phyloP scores from a whole-genome alignment of 73 alveolate species.

The Paramecium primaurelia region DNA sequence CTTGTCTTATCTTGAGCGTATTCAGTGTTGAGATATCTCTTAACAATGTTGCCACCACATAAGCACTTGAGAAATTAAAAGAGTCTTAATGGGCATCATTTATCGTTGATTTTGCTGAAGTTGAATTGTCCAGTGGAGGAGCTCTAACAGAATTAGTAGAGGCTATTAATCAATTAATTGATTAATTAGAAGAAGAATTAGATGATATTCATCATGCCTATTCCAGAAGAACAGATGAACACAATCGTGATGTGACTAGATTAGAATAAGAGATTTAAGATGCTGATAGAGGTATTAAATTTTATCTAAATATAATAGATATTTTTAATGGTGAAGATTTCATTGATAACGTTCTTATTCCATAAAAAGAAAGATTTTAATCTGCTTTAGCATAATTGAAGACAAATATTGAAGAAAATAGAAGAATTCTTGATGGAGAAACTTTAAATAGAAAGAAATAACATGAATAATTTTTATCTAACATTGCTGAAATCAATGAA shows the following conservation, averaged over 20 bases:
- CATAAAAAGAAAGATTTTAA: slow-evolving; percentile 42
- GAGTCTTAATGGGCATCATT: slow-evolving; percentile 39
- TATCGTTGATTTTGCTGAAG: slow-evolving; percentile 36
- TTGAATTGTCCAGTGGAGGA: slow-evolving; percentile 12
- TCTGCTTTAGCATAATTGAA: slow-evolving; percentile 22
- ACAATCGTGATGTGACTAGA: slow-evolving; percentile 33
- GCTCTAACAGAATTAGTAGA: slow-evolving; percentile 6
- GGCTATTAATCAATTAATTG: background rate
- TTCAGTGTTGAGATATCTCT: background rate
- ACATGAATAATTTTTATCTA: background rate
- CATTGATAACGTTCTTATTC: slow-evolving; percentile 30
- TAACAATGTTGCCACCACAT: background rate
- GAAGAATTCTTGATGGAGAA: slow-evolving; percentile 15
- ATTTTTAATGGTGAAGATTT: slow-evolving; percentile 38
- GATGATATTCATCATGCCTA: background rate
- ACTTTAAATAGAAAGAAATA: slow-evolving; percentile 9
- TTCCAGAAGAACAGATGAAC: slow-evolving; percentile 40
- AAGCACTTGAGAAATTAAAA: background rate
- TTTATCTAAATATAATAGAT: background rate
- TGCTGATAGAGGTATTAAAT: slow-evolving; percentile 34
- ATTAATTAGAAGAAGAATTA: background rate
- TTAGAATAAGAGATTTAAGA: slow-evolving; percentile 24
- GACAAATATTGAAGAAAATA: slow-evolving; percentile 29
- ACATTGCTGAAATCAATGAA: slow-evolving; percentile 35
- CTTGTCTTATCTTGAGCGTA: slow-evolving; percentile 10